These are phyloP conservation scores for Pisolithus albus DNA, from an alignment of 768 basidiomycete genomes.

Conservation along the genomic window DNA sequence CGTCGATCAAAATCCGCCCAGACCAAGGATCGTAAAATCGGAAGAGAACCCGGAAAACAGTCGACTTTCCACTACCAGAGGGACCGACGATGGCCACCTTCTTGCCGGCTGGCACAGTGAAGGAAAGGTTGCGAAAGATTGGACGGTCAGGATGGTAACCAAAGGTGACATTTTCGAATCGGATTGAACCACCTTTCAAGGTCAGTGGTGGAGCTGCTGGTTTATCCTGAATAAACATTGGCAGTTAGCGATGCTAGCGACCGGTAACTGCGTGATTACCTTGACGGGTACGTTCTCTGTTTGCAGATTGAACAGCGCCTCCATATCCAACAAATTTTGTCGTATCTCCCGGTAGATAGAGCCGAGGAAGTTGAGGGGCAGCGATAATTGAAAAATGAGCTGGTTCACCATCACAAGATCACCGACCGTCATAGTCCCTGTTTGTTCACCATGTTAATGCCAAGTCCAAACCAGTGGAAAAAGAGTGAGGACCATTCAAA, in stretches of 20 bases:
- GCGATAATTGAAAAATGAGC: slow-evolving; percentile 91
- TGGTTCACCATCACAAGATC: slow-evolving; percentile 99
- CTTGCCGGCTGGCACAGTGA: slow-evolving; percentile 91
- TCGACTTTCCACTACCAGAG: slow-evolving; percentile 96
- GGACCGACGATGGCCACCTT: slow-evolving; percentile 97
- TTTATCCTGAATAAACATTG: slow-evolving; percentile 47
- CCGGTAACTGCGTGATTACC: slow-evolving; percentile 31
- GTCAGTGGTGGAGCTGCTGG: slow-evolving; percentile 59
- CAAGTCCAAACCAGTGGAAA: not conserved
- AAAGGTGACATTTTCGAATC: slow-evolving; percentile 89
- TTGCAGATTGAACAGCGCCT: slow-evolving; percentile 84
- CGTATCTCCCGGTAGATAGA: slow-evolving; percentile 96
- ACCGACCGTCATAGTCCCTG: slow-evolving; percentile 96
- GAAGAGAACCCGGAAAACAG: slow-evolving; percentile 89
- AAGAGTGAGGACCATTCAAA: slow-evolving; percentile 55
- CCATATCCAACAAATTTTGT: slow-evolving; percentile 97
- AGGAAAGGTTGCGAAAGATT: slow-evolving; percentile 83
- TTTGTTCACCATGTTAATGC: slow-evolving; percentile 1
- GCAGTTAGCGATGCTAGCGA: not conserved
- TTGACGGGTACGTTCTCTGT: slow-evolving; percentile 67
- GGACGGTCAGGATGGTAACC: slow-evolving; percentile 87
- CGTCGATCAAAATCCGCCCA: slow-evolving; percentile 82
- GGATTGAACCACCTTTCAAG: slow-evolving; percentile 78
- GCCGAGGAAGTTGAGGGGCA: slow-evolving; percentile 95
- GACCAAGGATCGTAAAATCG: slow-evolving; percentile 84